Base-by-base conservation (phyloP, 1,284 basidiomycete species). In the Phellopilus nigrolimitatus region DNA sequence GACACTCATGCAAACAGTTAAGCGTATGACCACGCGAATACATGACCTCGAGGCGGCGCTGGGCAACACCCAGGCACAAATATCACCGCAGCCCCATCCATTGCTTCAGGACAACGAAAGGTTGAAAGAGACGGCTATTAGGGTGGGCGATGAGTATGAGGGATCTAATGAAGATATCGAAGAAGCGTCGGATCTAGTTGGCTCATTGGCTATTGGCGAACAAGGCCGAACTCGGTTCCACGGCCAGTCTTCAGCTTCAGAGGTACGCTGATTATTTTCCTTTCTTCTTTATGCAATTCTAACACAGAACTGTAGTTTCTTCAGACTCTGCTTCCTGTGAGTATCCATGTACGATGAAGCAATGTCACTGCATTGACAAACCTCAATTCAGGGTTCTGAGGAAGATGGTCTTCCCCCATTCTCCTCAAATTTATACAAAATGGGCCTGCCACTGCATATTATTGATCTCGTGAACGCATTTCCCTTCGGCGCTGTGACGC, bases 181-280 rank as follows among this genome's bases (percentile, higher is more conserved):
- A 6, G 49, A 51, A 9, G 58, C 61, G 21, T 53, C 61, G 3
- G 56, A 58, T 15, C 64, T 63, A 12, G 64, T 76, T 37, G 74
- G 75, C 3, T 71, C 72, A 2, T 63, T 78, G 13, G 68, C 73
- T 0, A 71, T 78, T 17, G 72, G 71, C 19, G 46, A 62, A 4
- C 67, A 74, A 49, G 76, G 75, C 3, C 71, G 74, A 54, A 64
- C 71, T 2, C 70, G 66, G 36, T 77, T 76, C 58, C 70, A 74
- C 55, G 75, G 75, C 13, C 71, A 71, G 56, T 70, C 71, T 3
- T 70, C 73, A 17, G 68, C 71, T 27, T 71, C 74, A 25, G 74
- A 76, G 66, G 74, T 75, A 53, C 36, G 64, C 60, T 57, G 3
- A 6, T 43, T 38, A 28, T 22, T 22, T 15, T 24, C 15, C 33